phyloP scores from a whole-genome alignment of 192 early-diverging fungal genomes.

The Entomortierella parvispora region DNA sequence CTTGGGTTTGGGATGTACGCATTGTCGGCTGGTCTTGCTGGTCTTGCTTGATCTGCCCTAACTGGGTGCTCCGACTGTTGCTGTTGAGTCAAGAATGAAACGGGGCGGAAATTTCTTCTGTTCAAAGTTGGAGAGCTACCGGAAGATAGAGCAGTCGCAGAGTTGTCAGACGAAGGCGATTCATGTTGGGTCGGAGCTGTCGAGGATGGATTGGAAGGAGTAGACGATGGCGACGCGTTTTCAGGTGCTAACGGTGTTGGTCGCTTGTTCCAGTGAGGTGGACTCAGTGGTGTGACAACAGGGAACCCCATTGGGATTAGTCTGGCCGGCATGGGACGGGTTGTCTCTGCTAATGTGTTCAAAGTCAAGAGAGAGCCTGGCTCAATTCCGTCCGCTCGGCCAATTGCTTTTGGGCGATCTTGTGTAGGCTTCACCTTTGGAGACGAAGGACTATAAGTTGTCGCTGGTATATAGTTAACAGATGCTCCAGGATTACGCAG shows the following conservation, averaged over 20 bases:
- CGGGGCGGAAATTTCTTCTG: slow-evolving; percentile 35
- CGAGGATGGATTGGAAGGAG: not conserved
- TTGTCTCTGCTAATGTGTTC: slow-evolving; percentile 7
- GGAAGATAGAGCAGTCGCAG: slow-evolving; percentile 15
- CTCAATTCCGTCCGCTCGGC: not conserved
- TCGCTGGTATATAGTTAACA: slow-evolving; percentile 6
- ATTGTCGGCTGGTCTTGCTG: slow-evolving; percentile 6
- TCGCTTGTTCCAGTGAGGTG: slow-evolving; percentile 26
- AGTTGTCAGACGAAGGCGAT: slow-evolving; percentile 5
- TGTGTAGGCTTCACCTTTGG: not conserved
- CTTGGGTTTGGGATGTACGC: slow-evolving; percentile 39
- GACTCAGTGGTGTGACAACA: slow-evolving; percentile 38
- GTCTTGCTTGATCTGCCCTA: not conserved
- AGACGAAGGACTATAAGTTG: slow-evolving; percentile 1
- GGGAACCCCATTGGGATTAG: slow-evolving; percentile 50
- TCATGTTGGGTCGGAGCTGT: too few species aligned
- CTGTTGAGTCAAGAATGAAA: slow-evolving; percentile 37
- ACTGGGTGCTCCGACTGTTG: slow-evolving; percentile 6
- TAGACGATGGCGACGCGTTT: not conserved
- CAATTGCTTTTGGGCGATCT: slow-evolving; percentile 3
- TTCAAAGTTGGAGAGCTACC: slow-evolving; percentile 4
- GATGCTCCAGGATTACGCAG: slow-evolving; percentile 2
- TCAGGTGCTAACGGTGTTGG: slow-evolving; percentile 5
- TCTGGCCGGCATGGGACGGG: slow-evolving; percentile 36
- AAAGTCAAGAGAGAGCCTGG: not conserved